These are phyloP conservation scores for Heritiera fomes DNA, from an alignment of 345 rosid genomes.

Conservation along the genomic window DNA sequence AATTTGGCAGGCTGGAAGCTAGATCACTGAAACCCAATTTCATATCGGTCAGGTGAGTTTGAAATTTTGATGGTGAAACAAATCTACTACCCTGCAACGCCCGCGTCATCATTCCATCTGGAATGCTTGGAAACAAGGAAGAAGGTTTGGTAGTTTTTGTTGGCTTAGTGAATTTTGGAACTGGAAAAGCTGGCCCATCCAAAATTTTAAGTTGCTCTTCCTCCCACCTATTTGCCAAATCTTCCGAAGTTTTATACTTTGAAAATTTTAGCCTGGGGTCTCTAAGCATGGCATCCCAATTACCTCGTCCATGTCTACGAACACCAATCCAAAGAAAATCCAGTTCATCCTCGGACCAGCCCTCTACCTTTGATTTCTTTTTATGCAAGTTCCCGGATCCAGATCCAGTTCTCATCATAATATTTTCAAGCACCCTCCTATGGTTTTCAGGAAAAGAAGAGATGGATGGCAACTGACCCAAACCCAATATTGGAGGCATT, in stretches of 20 bases:
- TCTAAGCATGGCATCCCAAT: conserved; percentile 87
- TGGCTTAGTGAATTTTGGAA: conserved; percentile 49
- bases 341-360: conserved; percentile 98
- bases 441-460: conserved; percentile 91
- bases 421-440: conserved; percentile 90
- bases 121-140: conserved; percentile 65
- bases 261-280: conserved; percentile 90
- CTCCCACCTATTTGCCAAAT: conserved; percentile 90
- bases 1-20: conserved; percentile 47
- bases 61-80: conserved; percentile 64
- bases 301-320: conserved; percentile 94
- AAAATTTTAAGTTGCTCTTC: conserved; percentile 87
- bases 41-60: conserved; percentile 84
- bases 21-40: conserved; percentile 81
- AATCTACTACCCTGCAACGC: conserved; percentile 81
- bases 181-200: conserved; percentile 56
- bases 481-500: conserved; percentile 59
- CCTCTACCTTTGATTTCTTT: conserved; percentile 75
- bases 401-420: conserved; percentile 79
- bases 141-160: conserved; percentile 58
- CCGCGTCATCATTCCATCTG: conserved; percentile 91
- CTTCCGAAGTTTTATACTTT: conserved; percentile 60
- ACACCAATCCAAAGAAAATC: conserved; percentile 99
- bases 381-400: conserved; percentile 47
- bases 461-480: conserved; percentile 67